Conservation (phyloP, 192 early-diverging fungal species). For the Entomortierella beljakovae region DNA sequence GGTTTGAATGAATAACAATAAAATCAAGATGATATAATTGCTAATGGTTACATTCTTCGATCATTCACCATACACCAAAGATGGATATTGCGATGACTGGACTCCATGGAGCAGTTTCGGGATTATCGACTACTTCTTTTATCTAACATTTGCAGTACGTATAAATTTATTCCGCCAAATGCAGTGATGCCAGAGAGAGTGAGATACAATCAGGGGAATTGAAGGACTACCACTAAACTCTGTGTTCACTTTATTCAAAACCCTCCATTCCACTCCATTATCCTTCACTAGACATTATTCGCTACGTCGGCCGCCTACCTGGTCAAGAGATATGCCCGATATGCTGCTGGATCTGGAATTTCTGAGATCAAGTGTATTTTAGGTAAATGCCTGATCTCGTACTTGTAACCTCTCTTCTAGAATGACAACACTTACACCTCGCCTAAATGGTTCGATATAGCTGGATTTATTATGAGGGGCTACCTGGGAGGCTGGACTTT, state of each 20-base stretch:
- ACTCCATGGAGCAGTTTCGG: constrained; percentile 67
- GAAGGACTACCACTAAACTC: no score
- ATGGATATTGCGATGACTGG: constrained; percentile 80
- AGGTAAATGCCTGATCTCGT: constrained; percentile 50
- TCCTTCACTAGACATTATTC: constrained; percentile 64
- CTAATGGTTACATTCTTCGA: neutral
- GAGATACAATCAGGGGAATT: no score
- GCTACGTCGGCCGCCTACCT: constrained; percentile 79
- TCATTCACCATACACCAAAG: constrained; percentile 23
- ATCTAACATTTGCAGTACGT: constrained; percentile 75
- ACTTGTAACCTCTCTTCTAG: no score
- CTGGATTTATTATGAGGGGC: constrained; percentile 93
- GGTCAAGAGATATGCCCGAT: constrained; percentile 82
- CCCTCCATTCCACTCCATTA: no score
- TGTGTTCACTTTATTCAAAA: no score
- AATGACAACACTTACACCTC: no score
- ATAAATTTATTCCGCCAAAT: neutral
- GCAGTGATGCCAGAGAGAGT: no score
- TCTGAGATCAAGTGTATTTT: constrained; percentile 91
- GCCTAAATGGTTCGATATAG: constrained; percentile 35
- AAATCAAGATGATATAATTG: neutral
- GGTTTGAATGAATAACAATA: neutral
- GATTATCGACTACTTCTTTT: constrained; percentile 84
- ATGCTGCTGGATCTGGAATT: constrained; percentile 96
- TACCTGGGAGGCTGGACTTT: constrained; percentile 95